These are phyloP conservation scores for Camelina hispida DNA, from an alignment of 345 rosid genomes.

Conservation along the genomic window DNA sequence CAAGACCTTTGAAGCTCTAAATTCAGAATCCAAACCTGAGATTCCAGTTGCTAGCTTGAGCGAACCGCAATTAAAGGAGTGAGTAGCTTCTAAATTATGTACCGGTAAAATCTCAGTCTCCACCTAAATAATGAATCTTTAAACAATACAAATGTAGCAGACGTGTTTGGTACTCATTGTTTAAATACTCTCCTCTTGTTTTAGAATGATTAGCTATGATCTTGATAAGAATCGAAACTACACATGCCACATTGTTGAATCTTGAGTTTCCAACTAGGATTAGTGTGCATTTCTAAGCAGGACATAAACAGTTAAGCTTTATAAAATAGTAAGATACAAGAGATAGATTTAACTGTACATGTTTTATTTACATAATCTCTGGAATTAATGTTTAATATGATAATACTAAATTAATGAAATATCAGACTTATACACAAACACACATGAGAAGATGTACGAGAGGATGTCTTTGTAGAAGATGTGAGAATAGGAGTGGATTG, in stretches of 20 bases:
- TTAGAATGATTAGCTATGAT: too few relatives aligned
- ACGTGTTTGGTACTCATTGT: too few relatives aligned
- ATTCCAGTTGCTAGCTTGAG: conserved; percentile 40
- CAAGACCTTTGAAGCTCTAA: conserved; percentile 55
- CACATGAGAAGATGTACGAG: not conserved
- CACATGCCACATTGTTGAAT: not conserved
- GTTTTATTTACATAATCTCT: conserved; percentile 32
- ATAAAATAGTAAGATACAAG: conserved; percentile 20
- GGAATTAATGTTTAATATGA: conserved; percentile 6
- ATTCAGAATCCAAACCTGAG: conserved; percentile 38
- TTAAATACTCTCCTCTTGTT: too few relatives aligned
- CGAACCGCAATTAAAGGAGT: conserved; percentile 54
- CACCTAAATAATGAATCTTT: not conserved
- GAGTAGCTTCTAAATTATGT: conserved; percentile 39
- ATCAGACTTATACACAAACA: not conserved
- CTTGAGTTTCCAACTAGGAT: not conserved
- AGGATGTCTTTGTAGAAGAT: conserved; percentile 16
- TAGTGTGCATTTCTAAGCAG: not conserved
- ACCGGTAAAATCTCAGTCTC: not conserved
- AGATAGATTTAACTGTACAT: conserved; percentile 22
- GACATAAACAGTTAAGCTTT: conserved; percentile 18
- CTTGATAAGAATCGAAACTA: not conserved
- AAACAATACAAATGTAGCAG: too few relatives aligned
- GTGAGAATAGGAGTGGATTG: not conserved
- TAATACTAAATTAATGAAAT: conserved; percentile 30